Evolutionary conservation across 257 asterid genomes (phyloP).

Genomic region (Rubia yunnanensis): DNA sequence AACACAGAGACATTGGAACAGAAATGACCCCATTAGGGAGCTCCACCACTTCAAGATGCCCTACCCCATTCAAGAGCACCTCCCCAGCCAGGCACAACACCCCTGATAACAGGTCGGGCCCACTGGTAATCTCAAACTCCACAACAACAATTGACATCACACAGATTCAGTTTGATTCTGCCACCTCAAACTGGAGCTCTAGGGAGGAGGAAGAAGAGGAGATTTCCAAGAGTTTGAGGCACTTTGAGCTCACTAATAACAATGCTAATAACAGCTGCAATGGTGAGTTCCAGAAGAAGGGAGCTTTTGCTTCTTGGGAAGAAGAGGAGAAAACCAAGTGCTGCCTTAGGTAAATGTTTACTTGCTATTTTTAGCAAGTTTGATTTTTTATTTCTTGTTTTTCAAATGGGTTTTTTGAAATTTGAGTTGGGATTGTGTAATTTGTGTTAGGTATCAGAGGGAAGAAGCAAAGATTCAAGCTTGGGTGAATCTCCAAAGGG

Average conservation of each 20-base stretch:
- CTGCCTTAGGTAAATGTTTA: constrained; percentile 56
- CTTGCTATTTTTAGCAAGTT: neutral
- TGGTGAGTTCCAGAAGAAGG: constrained; percentile 32
- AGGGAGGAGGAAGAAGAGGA: constrained; percentile 98
- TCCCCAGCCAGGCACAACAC: constrained; percentile 91
- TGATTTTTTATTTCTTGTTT: neutral
- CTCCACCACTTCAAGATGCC: constrained; percentile 89
- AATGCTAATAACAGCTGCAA: neutral
- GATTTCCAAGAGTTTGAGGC: constrained; percentile 92
- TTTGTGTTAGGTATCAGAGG: constrained; percentile 65
- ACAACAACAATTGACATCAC: constrained; percentile 40
- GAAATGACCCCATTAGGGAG: constrained; percentile 98
- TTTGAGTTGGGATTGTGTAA: constrained; percentile 17
- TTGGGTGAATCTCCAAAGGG: constrained; percentile 92
- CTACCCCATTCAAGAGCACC: constrained; percentile 65
- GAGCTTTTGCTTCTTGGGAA: constrained; percentile 59
- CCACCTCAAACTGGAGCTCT: constrained; percentile 74
- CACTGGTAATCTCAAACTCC: constrained; percentile 30
- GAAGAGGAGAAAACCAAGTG: constrained; percentile 75
- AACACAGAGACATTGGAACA: constrained; percentile 83
- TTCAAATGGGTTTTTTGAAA: neutral
- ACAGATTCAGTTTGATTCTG: constrained; percentile 49
- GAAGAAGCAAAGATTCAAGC: constrained; percentile 97
- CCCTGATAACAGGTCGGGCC: constrained; percentile 79
- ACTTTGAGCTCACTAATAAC: constrained; percentile 54